Conservation (phyloP, 2,329 filamentous ascomycete genomes). For the Trichophyton mentagrophytes region DNA sequence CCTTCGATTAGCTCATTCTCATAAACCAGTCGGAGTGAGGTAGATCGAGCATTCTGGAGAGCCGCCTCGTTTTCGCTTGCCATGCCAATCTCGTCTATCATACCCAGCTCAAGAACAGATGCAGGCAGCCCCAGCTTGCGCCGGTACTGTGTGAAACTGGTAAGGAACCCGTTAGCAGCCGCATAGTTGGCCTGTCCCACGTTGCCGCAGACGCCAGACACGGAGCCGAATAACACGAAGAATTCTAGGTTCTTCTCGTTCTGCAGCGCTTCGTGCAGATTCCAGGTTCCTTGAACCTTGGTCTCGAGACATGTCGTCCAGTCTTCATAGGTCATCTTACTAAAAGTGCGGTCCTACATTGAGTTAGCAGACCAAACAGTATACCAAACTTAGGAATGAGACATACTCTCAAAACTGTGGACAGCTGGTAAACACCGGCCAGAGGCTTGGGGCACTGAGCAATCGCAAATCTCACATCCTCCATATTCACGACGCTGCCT, state of each 20-base stretch:
- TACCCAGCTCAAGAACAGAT: slow-evolving; percentile 3
- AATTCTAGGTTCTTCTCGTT: slow-evolving; percentile 14
- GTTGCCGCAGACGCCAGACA: slow-evolving; percentile 7
- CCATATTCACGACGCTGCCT: not conserved
- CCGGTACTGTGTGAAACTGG: slow-evolving; percentile 13
- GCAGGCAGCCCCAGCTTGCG: not conserved
- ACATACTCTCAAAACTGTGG: slow-evolving; percentile 13
- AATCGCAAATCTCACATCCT: not conserved
- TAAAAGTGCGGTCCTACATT: slow-evolving; percentile 17
- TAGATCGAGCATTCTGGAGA: slow-evolving; percentile 6
- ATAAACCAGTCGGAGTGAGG: not conserved
- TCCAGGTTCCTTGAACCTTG: slow-evolving; percentile 20
- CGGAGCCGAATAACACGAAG: slow-evolving; percentile 13
- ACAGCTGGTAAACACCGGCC: slow-evolving; percentile 16
- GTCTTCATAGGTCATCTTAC: slow-evolving; percentile 18
- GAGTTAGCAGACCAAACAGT: too few relatives aligned
- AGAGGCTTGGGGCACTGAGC: not conserved
- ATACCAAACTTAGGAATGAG: not conserved
- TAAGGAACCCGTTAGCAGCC: slow-evolving; percentile 10
- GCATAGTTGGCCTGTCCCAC: slow-evolving; percentile 10
- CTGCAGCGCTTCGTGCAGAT: slow-evolving; percentile 11
- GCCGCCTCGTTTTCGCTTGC: not conserved
- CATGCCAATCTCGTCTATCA: slow-evolving; percentile 2
- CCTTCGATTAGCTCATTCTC: slow-evolving; percentile 5
- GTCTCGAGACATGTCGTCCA: slow-evolving; percentile 16